These are phyloP conservation scores for Neoboletus brunneissimus DNA, from an alignment of 768 basidiomycete species.

Conservation along the genomic window DNA sequence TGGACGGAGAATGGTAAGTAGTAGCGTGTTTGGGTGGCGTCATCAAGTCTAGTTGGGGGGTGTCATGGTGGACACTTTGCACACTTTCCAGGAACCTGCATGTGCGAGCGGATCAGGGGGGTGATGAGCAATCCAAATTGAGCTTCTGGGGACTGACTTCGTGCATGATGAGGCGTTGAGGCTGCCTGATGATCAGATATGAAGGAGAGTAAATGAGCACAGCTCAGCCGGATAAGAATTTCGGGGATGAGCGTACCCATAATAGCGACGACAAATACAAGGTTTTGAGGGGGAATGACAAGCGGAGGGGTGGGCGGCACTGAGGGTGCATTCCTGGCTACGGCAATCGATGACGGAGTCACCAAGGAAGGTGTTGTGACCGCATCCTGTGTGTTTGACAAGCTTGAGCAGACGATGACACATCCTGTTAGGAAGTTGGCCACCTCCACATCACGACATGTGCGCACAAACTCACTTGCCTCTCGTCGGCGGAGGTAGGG, in stretches of 20 bases:
- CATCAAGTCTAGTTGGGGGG: neutral
- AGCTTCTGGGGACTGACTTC: constrained; percentile 37
- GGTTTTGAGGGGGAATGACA: constrained; percentile 39
- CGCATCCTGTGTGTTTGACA: constrained; percentile 47
- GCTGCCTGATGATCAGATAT: constrained; percentile 39
- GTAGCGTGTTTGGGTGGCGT: neutral
- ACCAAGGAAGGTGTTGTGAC: constrained; percentile 48
- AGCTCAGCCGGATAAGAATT: neutral
- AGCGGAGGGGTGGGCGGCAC: constrained; percentile 45
- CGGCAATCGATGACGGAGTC: constrained; percentile 54
- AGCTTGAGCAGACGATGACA: constrained; percentile 63
- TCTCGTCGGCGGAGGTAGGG: constrained; percentile 57
- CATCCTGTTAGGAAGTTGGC: constrained; percentile 40
- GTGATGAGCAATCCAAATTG: constrained; percentile 1
- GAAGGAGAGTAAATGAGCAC: neutral
- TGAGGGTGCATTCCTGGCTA: constrained; percentile 43
- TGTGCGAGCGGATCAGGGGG: constrained; percentile 14
- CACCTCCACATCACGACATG: neutral
- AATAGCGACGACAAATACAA: constrained; percentile 57
- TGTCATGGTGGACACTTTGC: constrained; percentile 32
- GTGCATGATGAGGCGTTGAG: constrained; percentile 46
- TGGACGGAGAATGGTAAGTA: neutral
- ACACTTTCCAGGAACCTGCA: constrained; percentile 40
- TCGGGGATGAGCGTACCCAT: constrained; percentile 35
- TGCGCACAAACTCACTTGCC: constrained; percentile 15